Conservation (phyloP, 345 rosid genomes). For the Hirschfeldia incana region DNA sequence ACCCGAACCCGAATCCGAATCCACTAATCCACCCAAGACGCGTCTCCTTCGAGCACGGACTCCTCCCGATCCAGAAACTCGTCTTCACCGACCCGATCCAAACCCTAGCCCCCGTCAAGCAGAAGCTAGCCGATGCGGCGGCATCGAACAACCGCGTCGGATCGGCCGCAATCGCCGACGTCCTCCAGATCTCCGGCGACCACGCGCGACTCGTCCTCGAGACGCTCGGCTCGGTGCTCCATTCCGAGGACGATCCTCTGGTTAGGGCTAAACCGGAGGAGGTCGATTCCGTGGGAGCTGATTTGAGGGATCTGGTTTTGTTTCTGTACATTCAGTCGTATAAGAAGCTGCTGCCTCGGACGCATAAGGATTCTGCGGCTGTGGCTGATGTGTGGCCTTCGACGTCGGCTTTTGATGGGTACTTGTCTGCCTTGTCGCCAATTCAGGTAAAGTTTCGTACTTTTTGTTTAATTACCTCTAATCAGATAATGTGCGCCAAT, state of each 20-base stretch:
- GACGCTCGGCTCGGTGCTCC: constrained; percentile 87
- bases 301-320: constrained; percentile 80
- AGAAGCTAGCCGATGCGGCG: constrained; percentile 44
- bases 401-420: constrained; percentile 96
- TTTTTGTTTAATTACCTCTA: too few species aligned
- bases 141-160: constrained; percentile 56
- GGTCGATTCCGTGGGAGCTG: constrained; percentile 70
- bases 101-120: constrained; percentile 69
- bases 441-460: constrained; percentile 64
- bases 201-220: constrained; percentile 87
- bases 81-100: constrained; percentile 83
- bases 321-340: constrained; percentile 94
- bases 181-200: constrained; percentile 89
- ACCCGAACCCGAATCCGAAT: constrained; percentile 45
- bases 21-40: constrained; percentile 78
- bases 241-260: constrained; percentile 74
- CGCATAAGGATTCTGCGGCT: constrained; percentile 91
- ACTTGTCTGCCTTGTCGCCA: constrained; percentile 92
- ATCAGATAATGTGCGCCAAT: not conserved
- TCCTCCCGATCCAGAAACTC: constrained; percentile 90
- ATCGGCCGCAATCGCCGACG: constrained; percentile 65
- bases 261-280: constrained; percentile 55
- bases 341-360: constrained; percentile 81
- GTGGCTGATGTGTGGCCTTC: constrained; percentile 99
- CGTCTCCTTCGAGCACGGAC: constrained; percentile 95